Conservation (phyloP, 2,329 filamentous ascomycete species). For the Exophiala lecanii-corni region DNA sequence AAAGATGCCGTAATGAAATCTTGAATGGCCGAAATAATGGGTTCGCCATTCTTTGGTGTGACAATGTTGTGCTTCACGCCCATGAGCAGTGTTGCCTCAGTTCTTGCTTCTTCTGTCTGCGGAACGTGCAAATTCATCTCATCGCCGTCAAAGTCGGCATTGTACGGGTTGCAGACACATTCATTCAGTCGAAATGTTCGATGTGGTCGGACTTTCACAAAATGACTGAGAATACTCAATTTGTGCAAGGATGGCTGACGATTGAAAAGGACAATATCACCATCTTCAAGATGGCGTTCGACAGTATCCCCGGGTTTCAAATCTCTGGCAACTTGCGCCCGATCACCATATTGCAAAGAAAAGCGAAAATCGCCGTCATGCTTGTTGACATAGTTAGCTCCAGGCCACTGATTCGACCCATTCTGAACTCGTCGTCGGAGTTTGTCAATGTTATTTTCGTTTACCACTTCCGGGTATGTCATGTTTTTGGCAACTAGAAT, state of each 20-base stretch:
- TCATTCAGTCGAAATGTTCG: slow-evolving; percentile 95
- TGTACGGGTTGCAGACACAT: slow-evolving; percentile 97
- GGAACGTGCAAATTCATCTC: slow-evolving; percentile 99
- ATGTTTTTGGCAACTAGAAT: slow-evolving; percentile 90
- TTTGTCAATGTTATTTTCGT: slow-evolving; percentile 79
- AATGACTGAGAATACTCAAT: slow-evolving; percentile 95
- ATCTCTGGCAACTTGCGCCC: slow-evolving; percentile 65
- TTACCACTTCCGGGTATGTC: slow-evolving; percentile 88
- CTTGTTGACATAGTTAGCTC: slow-evolving; percentile 77
- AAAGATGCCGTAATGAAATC: slow-evolving; percentile 98
- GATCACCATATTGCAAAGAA: slow-evolving; percentile 69
- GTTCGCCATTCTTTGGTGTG: slow-evolving; percentile 95
- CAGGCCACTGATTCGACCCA: slow-evolving; percentile 75
- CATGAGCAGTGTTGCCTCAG: slow-evolving; percentile 95
- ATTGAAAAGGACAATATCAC: slow-evolving; percentile 95
- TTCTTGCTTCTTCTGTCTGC: slow-evolving; percentile 92
- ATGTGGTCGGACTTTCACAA: slow-evolving; percentile 88
- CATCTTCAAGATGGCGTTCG: slow-evolving; percentile 90
- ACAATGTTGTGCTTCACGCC: slow-evolving; percentile 94
- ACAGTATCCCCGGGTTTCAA: slow-evolving; percentile 82
- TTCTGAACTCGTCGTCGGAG: slow-evolving; percentile 68
- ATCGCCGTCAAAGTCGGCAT: slow-evolving; percentile 97
- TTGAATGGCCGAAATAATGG: slow-evolving; percentile 97
- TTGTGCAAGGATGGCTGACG: slow-evolving; percentile 97
- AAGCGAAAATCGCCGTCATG: slow-evolving; percentile 66